Evolutionary conservation across 139 green algal species (phyloP).

Genomic region (Coccomyxa sp.): DNA sequence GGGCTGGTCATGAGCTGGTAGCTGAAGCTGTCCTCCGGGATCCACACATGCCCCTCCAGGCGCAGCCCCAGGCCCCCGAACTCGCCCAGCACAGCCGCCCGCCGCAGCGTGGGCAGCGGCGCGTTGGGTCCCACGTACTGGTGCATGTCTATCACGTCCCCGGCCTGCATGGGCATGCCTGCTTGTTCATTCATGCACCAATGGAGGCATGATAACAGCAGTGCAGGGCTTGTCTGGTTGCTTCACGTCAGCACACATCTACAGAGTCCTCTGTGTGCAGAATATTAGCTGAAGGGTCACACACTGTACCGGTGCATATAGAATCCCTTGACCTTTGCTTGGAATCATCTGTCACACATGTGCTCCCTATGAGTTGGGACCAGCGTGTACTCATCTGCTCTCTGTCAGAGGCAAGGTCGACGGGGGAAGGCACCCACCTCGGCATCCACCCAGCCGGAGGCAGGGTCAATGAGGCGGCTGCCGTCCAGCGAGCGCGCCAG

Average conservation of each 20-base stretch:
- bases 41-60: conserved; percentile 10
- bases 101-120: conserved; percentile 5
- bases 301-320: too few relatives aligned
- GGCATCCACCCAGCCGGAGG: conserved; percentile 21
- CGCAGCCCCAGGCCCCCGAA: conserved; percentile 18
- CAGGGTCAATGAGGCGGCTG: conserved; percentile 10
- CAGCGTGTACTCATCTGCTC: neutral
- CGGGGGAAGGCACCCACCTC: neutral
- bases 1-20: conserved; percentile 9
- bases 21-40: conserved; percentile 15
- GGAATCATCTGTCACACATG: too few relatives aligned
- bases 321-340: too few relatives aligned
- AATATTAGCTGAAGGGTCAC: too few relatives aligned
- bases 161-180: conserved; percentile 6
- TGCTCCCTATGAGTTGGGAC: neutral
- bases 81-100: conserved; percentile 22
- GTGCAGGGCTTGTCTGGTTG: too few relatives aligned
- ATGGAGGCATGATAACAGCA: too few relatives aligned
- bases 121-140: conserved; percentile 16
- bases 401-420: neutral
- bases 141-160: conserved; percentile 21
- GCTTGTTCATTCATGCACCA: too few relatives aligned
- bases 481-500: conserved; percentile 5
- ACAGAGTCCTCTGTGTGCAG: too few relatives aligned
- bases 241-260: too few relatives aligned